Conservation (phyloP, 179 eudicot genomes). For the Amaranthus tricolor region DNA sequence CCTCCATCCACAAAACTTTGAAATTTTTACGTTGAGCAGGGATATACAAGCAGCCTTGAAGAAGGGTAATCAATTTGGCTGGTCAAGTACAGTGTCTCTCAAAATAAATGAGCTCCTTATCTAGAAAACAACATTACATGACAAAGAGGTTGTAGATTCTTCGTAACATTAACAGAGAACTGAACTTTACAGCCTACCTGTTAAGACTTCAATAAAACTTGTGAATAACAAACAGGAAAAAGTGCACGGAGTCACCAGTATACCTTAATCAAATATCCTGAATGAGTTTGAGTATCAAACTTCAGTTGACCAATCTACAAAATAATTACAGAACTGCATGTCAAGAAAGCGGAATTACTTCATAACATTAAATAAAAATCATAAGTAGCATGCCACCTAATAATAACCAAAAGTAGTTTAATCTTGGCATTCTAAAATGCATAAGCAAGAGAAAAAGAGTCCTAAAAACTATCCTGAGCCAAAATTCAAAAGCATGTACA, state of each 20-base stretch:
- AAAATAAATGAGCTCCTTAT: neutral
- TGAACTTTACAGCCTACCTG: neutral
- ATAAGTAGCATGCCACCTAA: conserved; percentile 1
- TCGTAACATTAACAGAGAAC: neutral
- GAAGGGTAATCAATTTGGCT: neutral
- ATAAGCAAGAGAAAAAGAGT: neutral
- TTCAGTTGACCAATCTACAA: conserved; percentile 74
- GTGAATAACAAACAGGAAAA: conserved; percentile 5
- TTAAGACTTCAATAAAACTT: neutral
- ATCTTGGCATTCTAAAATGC: neutral
- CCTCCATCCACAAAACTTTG: neutral
- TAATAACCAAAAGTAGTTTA: neutral
- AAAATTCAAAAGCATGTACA: neutral
- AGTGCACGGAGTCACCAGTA: conserved; percentile 7
- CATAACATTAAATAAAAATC: conserved; percentile 21
- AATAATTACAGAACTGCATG: conserved; percentile 65
- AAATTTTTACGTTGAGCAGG: too few species aligned
- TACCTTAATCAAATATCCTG: conserved; percentile 84
- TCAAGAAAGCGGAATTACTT: conserved; percentile 52
- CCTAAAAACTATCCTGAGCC: neutral
- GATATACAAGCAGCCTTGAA: neutral
- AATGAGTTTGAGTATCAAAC: conserved; percentile 45
- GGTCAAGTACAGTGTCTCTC: neutral
- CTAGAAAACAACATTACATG: neutral
- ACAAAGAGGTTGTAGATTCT: neutral